These are phyloP conservation scores for Panus rudis DNA, from an alignment of 768 basidiomycete genomes.

Conservation along the genomic window DNA sequence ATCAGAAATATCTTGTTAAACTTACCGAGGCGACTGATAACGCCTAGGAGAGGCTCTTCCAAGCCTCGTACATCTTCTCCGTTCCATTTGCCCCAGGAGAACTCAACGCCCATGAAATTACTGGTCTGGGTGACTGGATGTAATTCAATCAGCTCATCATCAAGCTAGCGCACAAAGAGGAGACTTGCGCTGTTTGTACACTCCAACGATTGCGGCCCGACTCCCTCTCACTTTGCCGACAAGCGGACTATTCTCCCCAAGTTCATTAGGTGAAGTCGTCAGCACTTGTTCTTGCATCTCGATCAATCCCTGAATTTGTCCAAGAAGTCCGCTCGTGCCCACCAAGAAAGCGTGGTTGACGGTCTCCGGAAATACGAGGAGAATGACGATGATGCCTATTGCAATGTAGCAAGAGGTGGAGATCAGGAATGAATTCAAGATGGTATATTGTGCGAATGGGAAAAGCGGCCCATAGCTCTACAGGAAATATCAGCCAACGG, in stretches of 20 bases:
- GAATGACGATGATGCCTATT: constrained; percentile 37
- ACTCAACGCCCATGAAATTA: constrained; percentile 35
- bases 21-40: constrained; percentile 32
- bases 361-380: constrained; percentile 48
- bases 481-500: constrained; percentile 8
- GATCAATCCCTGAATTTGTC: constrained; percentile 22
- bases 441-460: constrained; percentile 36
- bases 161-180: not conserved
- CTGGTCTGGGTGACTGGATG: constrained; percentile 26
- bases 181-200: constrained; percentile 24
- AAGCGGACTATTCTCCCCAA: constrained; percentile 17
- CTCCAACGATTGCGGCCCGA: constrained; percentile 13
- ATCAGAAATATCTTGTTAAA: constrained; percentile 1
- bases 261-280: constrained; percentile 12
- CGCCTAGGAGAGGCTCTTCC: constrained; percentile 26
- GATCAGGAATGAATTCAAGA: constrained; percentile 36
- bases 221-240: constrained; percentile 14
- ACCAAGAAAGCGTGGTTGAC: constrained; percentile 35
- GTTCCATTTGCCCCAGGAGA: constrained; percentile 40
- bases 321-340: constrained; percentile 23
- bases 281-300: constrained; percentile 29
- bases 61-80: constrained; percentile 34
- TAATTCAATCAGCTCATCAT: not conserved
- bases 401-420: constrained; percentile 41
- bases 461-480: constrained; percentile 44